Evolutionary conservation across 306 rosid species (phyloP), one percentile per base, ranked within the genome.

Genomic region (Luffa acutangula): DNA sequence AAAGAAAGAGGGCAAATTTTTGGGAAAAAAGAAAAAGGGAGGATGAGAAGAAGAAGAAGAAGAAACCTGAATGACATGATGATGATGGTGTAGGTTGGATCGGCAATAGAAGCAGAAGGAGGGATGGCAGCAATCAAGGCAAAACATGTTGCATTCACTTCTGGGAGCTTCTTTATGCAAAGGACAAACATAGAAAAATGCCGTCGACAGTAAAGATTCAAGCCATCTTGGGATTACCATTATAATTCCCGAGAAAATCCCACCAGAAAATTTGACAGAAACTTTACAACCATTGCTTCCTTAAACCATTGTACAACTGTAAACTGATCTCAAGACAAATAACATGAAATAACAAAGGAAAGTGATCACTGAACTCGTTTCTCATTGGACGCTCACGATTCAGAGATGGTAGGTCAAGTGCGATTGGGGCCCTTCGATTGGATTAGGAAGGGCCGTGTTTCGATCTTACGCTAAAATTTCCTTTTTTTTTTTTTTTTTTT

Each of bases 91-190:
- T 11, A n/a, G 0, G 14, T 25, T 36, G 12, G 82, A 79, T 51
- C 77, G 66, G 53, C 82, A 79, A 1, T 79, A 79, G 54, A 79
- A 79, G 49, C 82, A 79, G 65, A 79, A 79, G 6, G 82, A 37
- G 20, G 48, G 10, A 46, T 20, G 59, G 4, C 2, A 3, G 17
- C 82, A 79, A 60, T 79, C 82, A 4, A 79, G 58, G 66, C 82
- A 79, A 67, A 65, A 79, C 77, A 79, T 51, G 20, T 79, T 79
- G 76, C 82, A 79, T 69, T 79, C 82, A 53, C 43, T 65, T 71
- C 82, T 66, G 0, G 82, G 65, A 8, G 82, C 76, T 0, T 65
- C 77, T 67, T 71, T 71, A 4, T 79, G 82, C 0, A 51, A 49
- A 36, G 76, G 76, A n/a, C 82, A 79, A 4, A 21, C 31, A 25